Evolutionary conservation across 257 asterid genomes (phyloP).

Genomic region (Anisodus acutangulus): DNA sequence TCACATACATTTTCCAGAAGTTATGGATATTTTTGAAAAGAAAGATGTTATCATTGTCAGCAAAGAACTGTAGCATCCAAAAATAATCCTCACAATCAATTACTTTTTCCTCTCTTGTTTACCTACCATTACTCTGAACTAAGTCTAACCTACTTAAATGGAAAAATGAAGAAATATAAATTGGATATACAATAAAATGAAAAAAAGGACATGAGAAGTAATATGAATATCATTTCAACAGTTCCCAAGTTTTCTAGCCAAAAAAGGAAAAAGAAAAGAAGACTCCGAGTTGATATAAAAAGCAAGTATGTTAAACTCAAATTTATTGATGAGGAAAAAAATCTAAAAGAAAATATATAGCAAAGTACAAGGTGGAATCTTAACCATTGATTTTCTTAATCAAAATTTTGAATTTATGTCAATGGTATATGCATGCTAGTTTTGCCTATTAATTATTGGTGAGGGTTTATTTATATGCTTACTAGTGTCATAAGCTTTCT

Average conservation of each 20-base stretch:
- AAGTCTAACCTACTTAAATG: background rate
- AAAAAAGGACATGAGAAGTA: background rate
- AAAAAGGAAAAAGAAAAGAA: background rate
- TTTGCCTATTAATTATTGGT: background rate
- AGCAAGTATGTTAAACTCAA: background rate
- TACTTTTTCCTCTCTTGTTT: constrained; percentile 11
- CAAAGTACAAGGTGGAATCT: background rate
- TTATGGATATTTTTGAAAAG: background rate
- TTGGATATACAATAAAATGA: background rate
- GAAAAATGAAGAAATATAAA: constrained; percentile 13
- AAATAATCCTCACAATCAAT: background rate
- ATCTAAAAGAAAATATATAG: background rate
- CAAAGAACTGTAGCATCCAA: background rate
- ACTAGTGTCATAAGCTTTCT: background rate
- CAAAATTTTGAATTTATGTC: background rate
- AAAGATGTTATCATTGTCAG: background rate
- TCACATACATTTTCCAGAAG: constrained; percentile 16
- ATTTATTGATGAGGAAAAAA: background rate
- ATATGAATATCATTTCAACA: constrained; percentile 9
- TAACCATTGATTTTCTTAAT: constrained; percentile 15
- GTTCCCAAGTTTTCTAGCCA: background rate
- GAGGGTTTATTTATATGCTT: constrained; percentile 15
- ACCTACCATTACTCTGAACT: background rate
- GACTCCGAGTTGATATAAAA: background rate
- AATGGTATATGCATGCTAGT: background rate